Percentiles rank a stretch among this genome's conserved stretches.
Conservation (phyloP, 495 filamentous ascomycete species). For the Daldinia caldariorum region DNA sequence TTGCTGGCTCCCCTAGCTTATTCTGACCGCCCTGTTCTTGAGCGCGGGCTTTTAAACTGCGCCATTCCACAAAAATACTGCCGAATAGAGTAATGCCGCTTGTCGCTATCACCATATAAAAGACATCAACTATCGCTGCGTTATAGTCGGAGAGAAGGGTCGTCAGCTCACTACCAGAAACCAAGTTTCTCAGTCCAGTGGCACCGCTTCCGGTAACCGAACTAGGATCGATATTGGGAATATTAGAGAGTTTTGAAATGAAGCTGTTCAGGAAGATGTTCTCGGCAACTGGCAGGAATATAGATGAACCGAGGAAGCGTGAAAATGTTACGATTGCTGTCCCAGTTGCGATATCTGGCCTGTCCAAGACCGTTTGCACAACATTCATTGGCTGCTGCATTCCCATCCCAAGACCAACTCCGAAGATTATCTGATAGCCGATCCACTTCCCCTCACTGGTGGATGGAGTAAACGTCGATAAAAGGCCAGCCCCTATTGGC, state of each 20-base stretch:
- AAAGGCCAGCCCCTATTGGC: conserved; percentile 66
- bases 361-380: conserved; percentile 58
- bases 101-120: conserved; percentile 27
- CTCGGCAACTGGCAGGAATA: conserved; percentile 68
- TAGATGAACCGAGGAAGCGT: conserved; percentile 68
- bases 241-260: conserved; percentile 51
- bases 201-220: conserved; percentile 55
- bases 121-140: conserved; percentile 24
- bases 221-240: conserved; percentile 33
- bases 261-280: conserved; percentile 67
- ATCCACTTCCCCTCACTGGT: conserved; percentile 64
- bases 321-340: conserved; percentile 68
- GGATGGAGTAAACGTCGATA: conserved; percentile 64
- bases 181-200: conserved; percentile 52
- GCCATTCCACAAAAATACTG: conserved; percentile 26
- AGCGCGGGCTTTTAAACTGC: conserved; percentile 21
- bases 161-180: conserved; percentile 17
- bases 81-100: conserved; percentile 21
- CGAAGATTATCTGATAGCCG: conserved; percentile 72
- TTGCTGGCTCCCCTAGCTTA: background rate
- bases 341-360: conserved; percentile 66
- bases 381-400: conserved; percentile 68
- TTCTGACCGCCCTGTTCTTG: background rate
- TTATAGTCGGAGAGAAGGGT: conserved; percentile 27
- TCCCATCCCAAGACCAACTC: conserved; percentile 72